Conservation (phyloP, 805 yeast genomes). For the Danielia oregonensis region DNA sequence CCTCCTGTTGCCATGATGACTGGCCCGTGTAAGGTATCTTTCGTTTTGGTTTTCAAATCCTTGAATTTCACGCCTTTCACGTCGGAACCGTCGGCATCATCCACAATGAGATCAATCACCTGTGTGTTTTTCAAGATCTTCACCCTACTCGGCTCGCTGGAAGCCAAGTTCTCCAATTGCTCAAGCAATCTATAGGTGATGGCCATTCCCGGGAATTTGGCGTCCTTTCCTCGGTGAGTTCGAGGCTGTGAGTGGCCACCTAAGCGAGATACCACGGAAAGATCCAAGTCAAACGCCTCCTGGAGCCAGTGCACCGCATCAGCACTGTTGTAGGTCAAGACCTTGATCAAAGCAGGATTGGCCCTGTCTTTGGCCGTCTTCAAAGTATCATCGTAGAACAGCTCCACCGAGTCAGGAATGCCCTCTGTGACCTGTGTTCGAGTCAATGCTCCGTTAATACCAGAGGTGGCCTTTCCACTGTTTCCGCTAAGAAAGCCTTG, state of each 20-base stretch:
- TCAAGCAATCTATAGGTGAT: conserved; percentile 44
- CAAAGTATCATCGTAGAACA: conserved; percentile 63
- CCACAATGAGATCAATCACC: conserved; percentile 40
- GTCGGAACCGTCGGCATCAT: conserved; percentile 15
- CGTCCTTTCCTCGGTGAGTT: conserved; percentile 75
- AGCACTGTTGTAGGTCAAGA: conserved; percentile 57
- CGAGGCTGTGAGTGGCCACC: conserved; percentile 83
- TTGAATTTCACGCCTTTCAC: conserved; percentile 23
- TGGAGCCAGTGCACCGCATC: conserved; percentile 75
- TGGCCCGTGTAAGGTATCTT: conserved; percentile 44
- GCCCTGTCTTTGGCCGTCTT: conserved; percentile 64
- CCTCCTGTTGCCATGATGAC: conserved; percentile 66
- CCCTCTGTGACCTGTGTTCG: conserved; percentile 49
- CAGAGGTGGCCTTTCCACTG: conserved; percentile 64
- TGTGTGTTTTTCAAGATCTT: conserved; percentile 22
- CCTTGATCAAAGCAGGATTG: conserved; percentile 53
- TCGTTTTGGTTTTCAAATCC: conserved; percentile 28
- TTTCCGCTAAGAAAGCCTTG: conserved; percentile 62
- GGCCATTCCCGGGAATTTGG: conserved; percentile 64
- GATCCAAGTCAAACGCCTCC: conserved; percentile 54
- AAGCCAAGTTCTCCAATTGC: conserved; percentile 15
- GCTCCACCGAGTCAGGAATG: conserved; percentile 54
- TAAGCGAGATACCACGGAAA: conserved; percentile 65
- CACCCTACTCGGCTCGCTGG: conserved; percentile 36
- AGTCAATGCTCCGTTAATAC: conserved; percentile 72